Percentiles rank a stretch among this genome's conserved stretches.
Conservation (phyloP, 306 rosid genomes). For the Gillenia trifoliata region DNA sequence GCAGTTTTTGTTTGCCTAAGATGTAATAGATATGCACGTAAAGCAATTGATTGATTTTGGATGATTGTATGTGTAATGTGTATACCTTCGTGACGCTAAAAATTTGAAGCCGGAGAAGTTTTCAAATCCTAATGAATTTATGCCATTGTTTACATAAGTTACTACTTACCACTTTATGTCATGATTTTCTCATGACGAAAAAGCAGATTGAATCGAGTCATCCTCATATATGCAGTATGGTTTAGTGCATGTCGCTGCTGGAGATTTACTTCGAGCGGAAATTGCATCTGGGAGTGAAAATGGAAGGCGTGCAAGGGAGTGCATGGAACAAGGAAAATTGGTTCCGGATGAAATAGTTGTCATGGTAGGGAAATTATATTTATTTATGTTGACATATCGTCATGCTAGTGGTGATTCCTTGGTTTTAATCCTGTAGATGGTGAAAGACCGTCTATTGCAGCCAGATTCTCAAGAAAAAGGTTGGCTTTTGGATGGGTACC, state of each 20-base stretch:
- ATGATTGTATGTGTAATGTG: background rate
- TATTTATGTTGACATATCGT: conserved; percentile 7
- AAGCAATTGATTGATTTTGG: background rate
- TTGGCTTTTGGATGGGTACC: conserved; percentile 97
- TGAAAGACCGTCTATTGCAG: conserved; percentile 66
- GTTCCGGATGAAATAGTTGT: conserved; percentile 90
- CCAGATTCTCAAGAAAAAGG: conserved; percentile 70
- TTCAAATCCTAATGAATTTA: background rate
- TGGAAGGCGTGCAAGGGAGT: conserved; percentile 72
- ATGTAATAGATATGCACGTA: background rate
- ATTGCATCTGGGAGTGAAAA: conserved; percentile 72
- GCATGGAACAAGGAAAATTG: conserved; percentile 80
- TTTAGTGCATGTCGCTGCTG: conserved; percentile 91
- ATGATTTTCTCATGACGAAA: conserved; percentile 28
- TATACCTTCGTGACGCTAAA: background rate
- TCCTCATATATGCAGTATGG: conserved; percentile 65
- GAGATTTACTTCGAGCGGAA: conserved; percentile 92
- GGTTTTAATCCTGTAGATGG: conserved; percentile 55
- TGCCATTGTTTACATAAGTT: background rate
- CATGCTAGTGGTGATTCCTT: conserved; percentile 20
- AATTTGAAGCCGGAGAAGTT: background rate
- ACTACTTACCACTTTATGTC: conserved; percentile 7
- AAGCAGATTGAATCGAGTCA: conserved; percentile 40
- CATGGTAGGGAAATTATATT: conserved; percentile 42
- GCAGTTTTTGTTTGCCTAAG: background rate